These are phyloP conservation scores for Stentor coeruleus DNA, from an alignment of 73 alveolate genomes.

Conservation along the genomic window DNA sequence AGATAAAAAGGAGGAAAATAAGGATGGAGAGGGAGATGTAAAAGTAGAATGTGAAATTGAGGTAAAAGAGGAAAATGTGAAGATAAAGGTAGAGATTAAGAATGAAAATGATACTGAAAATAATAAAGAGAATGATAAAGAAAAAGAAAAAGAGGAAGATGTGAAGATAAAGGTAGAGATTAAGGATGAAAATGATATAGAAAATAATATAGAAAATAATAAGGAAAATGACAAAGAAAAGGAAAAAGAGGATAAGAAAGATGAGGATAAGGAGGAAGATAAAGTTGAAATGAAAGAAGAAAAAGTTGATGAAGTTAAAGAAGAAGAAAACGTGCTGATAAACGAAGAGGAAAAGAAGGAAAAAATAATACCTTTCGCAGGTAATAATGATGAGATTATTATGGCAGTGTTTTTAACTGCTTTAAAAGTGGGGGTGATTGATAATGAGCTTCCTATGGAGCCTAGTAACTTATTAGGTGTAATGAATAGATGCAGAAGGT, in stretches of 20 bases:
- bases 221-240: background rate
- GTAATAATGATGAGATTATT: slow-evolving; percentile 4
- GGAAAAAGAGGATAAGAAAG: background rate
- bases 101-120: too few relatives aligned
- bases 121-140: too few relatives aligned
- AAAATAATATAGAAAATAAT: background rate
- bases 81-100: too few relatives aligned
- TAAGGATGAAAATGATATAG: too few relatives aligned
- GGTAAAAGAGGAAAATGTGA: too few relatives aligned
- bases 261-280: background rate
- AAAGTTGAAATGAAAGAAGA: background rate
- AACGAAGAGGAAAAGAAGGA: background rate
- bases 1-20: too few relatives aligned
- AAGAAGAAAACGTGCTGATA: background rate
- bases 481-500: slow-evolving; percentile 10
- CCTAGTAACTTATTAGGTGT: background rate
- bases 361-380: too few relatives aligned
- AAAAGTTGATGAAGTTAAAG: background rate
- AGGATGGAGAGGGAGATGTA: too few relatives aligned
- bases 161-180: too few relatives aligned
- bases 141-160: too few relatives aligned
- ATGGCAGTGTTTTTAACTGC: background rate
- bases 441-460: slow-evolving; percentile 10
- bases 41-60: too few relatives aligned
- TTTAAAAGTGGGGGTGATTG: background rate